phyloP scores from a whole-genome alignment of 2,329 filamentous ascomycete genomes.

The Didymellaceae sp. region DNA sequence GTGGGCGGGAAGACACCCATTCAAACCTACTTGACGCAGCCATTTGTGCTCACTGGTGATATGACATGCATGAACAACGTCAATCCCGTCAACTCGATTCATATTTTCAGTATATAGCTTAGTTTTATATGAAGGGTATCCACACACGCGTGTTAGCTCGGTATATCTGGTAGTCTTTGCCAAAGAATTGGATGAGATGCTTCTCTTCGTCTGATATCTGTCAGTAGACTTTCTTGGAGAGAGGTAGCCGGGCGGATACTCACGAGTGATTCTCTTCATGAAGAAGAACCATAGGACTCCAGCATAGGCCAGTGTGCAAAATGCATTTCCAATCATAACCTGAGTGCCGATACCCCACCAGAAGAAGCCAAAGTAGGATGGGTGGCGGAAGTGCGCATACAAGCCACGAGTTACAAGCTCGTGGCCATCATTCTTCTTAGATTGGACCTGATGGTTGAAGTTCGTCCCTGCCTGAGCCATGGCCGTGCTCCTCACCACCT shows the following conservation, averaged over 20 bases:
- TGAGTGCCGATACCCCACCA: constrained; percentile 98
- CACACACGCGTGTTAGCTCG: constrained; percentile 72
- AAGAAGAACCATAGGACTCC: constrained; percentile 89
- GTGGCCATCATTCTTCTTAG: constrained; percentile 71
- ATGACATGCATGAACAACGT: too few species aligned
- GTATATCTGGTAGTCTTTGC: constrained; percentile 79
- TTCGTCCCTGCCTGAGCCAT: constrained; percentile 89
- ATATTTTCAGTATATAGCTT: too few species aligned
- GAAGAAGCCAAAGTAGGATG: constrained; percentile 97
- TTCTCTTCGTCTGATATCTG: constrained; percentile 71
- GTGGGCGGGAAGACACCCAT: too few species aligned
- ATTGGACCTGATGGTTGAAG: constrained; percentile 87
- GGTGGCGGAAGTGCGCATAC: constrained; percentile 79
- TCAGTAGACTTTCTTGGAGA: background rate
- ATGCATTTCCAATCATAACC: constrained; percentile 80
- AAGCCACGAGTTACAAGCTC: constrained; percentile 82
- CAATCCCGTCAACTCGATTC: too few species aligned
- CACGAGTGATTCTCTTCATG: constrained; percentile 69
- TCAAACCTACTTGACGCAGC: too few species aligned
- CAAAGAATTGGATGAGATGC: constrained; percentile 81
- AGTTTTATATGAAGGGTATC: constrained; percentile 90
- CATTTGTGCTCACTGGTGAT: too few species aligned
- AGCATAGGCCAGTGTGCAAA: constrained; percentile 78
- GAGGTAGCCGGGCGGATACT: constrained; percentile 39
- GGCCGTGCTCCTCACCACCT: constrained; percentile 76